Conservation (phyloP, 305 asterid genomes). For the Solanum hybrid region DNA sequence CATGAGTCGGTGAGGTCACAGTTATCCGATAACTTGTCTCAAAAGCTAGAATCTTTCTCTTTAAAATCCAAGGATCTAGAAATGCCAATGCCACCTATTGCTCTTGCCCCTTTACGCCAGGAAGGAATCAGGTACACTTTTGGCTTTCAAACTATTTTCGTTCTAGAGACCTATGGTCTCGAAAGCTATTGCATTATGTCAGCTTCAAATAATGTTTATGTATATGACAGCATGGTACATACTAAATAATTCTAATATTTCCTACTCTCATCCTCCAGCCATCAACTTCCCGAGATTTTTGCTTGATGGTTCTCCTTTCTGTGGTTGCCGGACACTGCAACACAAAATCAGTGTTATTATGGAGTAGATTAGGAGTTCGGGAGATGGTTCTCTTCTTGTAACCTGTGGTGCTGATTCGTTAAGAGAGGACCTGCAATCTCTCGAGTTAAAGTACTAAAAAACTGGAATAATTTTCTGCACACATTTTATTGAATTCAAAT, state of each 20-base stretch:
- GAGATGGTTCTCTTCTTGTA: background rate
- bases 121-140: slow-evolving; percentile 55
- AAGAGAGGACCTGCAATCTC: background rate
- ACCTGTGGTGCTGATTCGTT: background rate
- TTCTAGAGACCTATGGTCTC: background rate
- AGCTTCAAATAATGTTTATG: background rate
- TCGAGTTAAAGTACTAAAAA: background rate
- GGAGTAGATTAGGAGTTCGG: background rate
- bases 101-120: slow-evolving; percentile 67
- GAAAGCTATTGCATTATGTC: background rate
- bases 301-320: background rate
- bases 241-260: background rate
- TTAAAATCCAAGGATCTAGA: slow-evolving; percentile 54
- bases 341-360: background rate
- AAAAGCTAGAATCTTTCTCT: slow-evolving; percentile 34
- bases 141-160: background rate
- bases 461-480: background rate
- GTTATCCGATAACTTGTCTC: slow-evolving; percentile 25
- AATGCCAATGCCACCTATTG: slow-evolving; percentile 91
- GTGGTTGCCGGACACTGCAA: background rate
- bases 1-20: slow-evolving; percentile 28
- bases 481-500: background rate
- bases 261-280: background rate
- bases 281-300: background rate
- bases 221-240: background rate